phyloP scores from a whole-genome alignment of 495 filamentous ascomycete species.

The Penicillium robsamsonii region DNA sequence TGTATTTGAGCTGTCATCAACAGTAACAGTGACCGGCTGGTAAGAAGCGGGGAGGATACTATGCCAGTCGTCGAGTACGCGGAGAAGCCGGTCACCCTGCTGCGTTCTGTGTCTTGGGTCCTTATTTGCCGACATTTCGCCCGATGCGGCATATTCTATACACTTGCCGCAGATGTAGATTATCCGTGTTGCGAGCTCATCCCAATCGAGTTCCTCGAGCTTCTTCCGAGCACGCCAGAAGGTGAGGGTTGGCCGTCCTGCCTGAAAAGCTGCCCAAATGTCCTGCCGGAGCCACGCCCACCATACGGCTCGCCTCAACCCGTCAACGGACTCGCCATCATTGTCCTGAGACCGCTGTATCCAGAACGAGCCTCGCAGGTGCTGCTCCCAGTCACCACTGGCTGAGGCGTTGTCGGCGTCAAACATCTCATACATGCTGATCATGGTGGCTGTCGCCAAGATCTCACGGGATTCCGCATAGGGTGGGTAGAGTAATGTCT shows the following conservation, averaged over 20 bases:
- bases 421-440: conserved; percentile 27
- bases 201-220: conserved; percentile 2
- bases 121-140: conserved; percentile 6
- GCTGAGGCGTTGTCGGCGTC: conserved; percentile 19
- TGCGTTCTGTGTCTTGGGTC: conserved; percentile 15
- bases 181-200: conserved; percentile 20
- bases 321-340: conserved; percentile 22
- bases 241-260: conserved; percentile 17
- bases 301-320: conserved; percentile 21
- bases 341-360: conserved; percentile 26
- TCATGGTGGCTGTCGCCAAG: conserved; percentile 21
- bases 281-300: conserved; percentile 28
- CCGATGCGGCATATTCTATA: conserved; percentile 22
- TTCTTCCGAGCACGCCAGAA: conserved; percentile 20
- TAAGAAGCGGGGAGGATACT: conserved; percentile 24
- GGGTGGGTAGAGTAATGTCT: conserved; percentile 20
- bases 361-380: conserved; percentile 24
- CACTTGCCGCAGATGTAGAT: conserved; percentile 18
- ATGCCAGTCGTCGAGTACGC: conserved; percentile 30
- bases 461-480: conserved; percentile 22
- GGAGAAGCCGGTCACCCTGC: conserved; percentile 19
- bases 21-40: neutral
- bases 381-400: conserved; percentile 20
- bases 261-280: conserved; percentile 24
- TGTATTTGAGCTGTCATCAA: neutral